Base-by-base conservation (phyloP, 1,139 yeast genomes). In the Oligophagozyma castellii region DNA sequence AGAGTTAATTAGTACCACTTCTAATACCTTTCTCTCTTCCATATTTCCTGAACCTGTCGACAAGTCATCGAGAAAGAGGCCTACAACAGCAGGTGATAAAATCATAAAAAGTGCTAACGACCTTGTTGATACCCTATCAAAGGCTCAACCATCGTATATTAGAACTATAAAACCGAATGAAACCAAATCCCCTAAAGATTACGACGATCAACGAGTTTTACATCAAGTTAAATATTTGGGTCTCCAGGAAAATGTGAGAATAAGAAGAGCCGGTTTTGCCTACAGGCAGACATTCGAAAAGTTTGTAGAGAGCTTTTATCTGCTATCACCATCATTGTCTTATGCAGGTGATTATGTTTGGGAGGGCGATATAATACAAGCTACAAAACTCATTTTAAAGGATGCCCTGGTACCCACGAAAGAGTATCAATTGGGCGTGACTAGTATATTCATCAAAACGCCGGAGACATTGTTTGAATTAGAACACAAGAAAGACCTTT, bases 131-230 rank as follows among this genome's bases (percentile, higher is more conserved):
- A 89, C 96, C 0, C 63, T 92, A 35, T 80, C 95, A 0, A 73
- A 74, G 44, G 75, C 95, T 16, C 79, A 79, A 37, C 99, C 98
- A 1, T 83, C 95, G 0, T 92, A 92, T 53, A 92, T 92, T 40
- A 78, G 99, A 64, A 92, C 99, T 2, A 92, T 92, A 52, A 92
- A 92, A 55, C 99, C 99, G 12, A 92, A 92, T 53, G 94, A 86
- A 58, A 77, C 84, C 37, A 79, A 83, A 49, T 76, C 89, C 12
- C 93, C 99, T 10, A 63, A 73, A 27, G 98, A 89, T 44, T 92
- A 81, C 51, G 94, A 86, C 47, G 73, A 75, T 35, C 72, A 70
- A 34, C 95, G 84, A 44, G 98, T 89, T 8, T 63, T 89, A 42
- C 98, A 92, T 58, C 99, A 92, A 59, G 77, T 92, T 40, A 92